These are phyloP conservation scores for Penicillium turbatum DNA, from an alignment of 495 filamentous ascomycete genomes.

Conservation along the genomic window DNA sequence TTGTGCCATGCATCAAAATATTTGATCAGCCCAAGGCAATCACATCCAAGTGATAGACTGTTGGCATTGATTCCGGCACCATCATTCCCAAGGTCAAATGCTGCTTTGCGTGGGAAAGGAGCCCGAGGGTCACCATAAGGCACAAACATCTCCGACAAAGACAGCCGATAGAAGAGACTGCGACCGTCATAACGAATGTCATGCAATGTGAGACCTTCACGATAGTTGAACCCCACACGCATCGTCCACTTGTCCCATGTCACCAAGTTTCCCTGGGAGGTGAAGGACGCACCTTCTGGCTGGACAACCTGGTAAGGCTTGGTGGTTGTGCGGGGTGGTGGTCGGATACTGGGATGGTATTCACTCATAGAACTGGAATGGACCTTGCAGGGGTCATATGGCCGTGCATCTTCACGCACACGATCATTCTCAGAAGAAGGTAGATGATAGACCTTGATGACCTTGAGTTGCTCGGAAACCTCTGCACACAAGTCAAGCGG, in stretches of 20 bases:
- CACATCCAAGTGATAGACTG: slow-evolving; percentile 55
- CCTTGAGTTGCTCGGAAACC: slow-evolving; percentile 53
- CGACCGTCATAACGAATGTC: slow-evolving; percentile 64
- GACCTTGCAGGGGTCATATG: slow-evolving; percentile 32
- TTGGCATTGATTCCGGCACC: slow-evolving; percentile 65
- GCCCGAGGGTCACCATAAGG: slow-evolving; percentile 59
- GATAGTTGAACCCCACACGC: slow-evolving; percentile 58
- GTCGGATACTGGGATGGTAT: slow-evolving; percentile 56
- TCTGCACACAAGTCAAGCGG: slow-evolving; percentile 68
- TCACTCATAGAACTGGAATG: slow-evolving; percentile 53
- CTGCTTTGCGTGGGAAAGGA: slow-evolving; percentile 61
- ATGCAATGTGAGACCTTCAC: slow-evolving; percentile 60
- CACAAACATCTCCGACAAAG: slow-evolving; percentile 73
- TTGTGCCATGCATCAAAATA: slow-evolving; percentile 57
- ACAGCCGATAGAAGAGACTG: slow-evolving; percentile 64
- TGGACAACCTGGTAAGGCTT: slow-evolving; percentile 75
- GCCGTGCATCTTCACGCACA: slow-evolving; percentile 12
- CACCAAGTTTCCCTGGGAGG: slow-evolving; percentile 36
- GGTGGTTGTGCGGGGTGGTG: slow-evolving; percentile 49
- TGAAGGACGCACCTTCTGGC: slow-evolving; percentile 68
- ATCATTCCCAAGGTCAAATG: slow-evolving; percentile 66
- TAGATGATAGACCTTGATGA: slow-evolving; percentile 44
- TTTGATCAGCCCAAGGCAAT: slow-evolving; percentile 61
- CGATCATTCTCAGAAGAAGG: slow-evolving; percentile 32
- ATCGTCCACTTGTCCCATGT: slow-evolving; percentile 66